These are phyloP conservation scores for Penicillium crystallinum DNA, from an alignment of 495 filamentous ascomycete genomes.

Conservation along the genomic window DNA sequence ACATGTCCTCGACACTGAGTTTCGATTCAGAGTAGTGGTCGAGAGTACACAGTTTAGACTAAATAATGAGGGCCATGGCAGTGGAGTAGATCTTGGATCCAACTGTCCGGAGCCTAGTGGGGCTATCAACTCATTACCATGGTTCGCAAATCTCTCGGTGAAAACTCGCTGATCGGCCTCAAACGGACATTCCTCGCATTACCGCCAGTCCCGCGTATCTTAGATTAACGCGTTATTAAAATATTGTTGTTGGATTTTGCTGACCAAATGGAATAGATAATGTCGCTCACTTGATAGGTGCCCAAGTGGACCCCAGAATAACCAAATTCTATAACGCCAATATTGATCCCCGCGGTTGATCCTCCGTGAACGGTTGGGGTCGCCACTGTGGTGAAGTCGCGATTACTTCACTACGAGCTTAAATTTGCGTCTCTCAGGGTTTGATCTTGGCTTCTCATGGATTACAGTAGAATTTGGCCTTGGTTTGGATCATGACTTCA, in stretches of 20 bases:
- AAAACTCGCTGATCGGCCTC: slow-evolving; percentile 20
- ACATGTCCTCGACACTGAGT: too few relatives aligned
- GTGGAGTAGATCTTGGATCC: not conserved
- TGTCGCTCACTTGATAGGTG: not conserved
- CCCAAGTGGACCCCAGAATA: not conserved
- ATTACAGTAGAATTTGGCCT: not conserved
- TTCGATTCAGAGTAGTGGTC: too few relatives aligned
- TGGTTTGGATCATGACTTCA: slow-evolving; percentile 2
- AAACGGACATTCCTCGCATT: not conserved
- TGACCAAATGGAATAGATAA: not conserved
- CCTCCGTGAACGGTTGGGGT: slow-evolving; percentile 4
- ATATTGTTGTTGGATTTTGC: not conserved
- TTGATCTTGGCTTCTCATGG: not conserved
- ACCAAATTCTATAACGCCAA: not conserved
- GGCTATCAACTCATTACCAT: not conserved
- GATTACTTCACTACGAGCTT: not conserved
- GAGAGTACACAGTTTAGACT: too few relatives aligned
- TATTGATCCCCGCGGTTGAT: slow-evolving; percentile 2
- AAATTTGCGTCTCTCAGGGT: not conserved
- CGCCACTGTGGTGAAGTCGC: slow-evolving; percentile 3
- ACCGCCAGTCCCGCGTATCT: not conserved
- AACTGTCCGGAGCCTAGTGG: not conserved
- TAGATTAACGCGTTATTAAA: not conserved
- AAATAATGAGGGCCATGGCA: not conserved
- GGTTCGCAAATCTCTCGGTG: slow-evolving; percentile 27